Evolutionary conservation across 2,329 filamentous ascomycete genomes (phyloP).

Genomic region (Pseudogymnoascus sp.): DNA sequence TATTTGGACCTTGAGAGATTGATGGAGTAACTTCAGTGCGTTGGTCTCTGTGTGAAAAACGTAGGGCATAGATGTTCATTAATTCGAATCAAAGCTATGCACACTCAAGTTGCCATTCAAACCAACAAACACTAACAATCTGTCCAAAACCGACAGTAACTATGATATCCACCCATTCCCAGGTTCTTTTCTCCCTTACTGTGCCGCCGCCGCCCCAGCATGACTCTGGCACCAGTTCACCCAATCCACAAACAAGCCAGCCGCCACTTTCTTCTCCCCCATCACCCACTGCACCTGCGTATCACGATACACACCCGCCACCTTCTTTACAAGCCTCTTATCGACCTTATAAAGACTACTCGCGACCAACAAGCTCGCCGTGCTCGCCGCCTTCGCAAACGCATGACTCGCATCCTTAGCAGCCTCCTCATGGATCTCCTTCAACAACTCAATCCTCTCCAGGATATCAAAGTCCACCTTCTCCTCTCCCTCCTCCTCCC

Average conservation of each 20-base stretch:
- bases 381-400: constrained; percentile 68
- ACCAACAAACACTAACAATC: not conserved
- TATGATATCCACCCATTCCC: not conserved
- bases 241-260: constrained; percentile 63
- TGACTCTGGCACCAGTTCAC: constrained; percentile 60
- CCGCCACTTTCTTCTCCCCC: constrained; percentile 50
- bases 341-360: constrained; percentile 51
- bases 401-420: constrained; percentile 54
- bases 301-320: constrained; percentile 56
- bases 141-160: not conserved
- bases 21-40: not conserved
- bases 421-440: constrained; percentile 60
- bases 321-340: constrained; percentile 41
- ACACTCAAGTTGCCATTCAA: not conserved
- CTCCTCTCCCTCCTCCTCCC: constrained; percentile 32
- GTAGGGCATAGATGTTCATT: not conserved
- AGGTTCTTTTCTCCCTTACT: not conserved
- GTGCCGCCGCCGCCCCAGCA: constrained; percentile 16
- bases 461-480: constrained; percentile 16
- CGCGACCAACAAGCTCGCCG: constrained; percentile 58
- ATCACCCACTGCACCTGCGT: constrained; percentile 53
- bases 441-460: constrained; percentile 43
- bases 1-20: not conserved
- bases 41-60: not conserved
- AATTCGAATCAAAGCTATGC: not conserved